phyloP scores from a whole-genome alignment of 140 eudicot species.

The Erigeron philadelphicus region DNA sequence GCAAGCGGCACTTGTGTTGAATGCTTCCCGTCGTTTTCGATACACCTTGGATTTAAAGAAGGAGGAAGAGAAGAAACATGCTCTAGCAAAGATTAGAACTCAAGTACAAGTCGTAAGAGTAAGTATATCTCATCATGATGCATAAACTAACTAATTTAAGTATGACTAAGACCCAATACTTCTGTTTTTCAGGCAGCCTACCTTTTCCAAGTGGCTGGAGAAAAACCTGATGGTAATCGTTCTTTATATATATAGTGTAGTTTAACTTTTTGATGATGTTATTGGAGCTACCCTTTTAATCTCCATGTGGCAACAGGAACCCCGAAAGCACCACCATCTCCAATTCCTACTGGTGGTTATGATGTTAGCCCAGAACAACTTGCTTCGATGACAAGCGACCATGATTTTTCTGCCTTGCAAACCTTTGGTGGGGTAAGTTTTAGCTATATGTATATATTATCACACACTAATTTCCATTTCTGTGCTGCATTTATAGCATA shows the following conservation, averaged over 20 bases:
- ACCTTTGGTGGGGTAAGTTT: slow-evolving; percentile 73
- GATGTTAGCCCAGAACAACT: slow-evolving; percentile 57
- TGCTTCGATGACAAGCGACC: slow-evolving; percentile 61
- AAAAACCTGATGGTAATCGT: slow-evolving; percentile 41
- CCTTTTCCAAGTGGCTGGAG: slow-evolving; percentile 65
- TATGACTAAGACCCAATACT: no score
- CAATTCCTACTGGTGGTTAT: slow-evolving; percentile 49
- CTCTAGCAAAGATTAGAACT: slow-evolving; percentile 59
- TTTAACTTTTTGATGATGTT: slow-evolving; percentile 12
- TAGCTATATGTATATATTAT: neutral
- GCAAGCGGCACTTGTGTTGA: slow-evolving; percentile 94
- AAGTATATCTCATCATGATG: slow-evolving; percentile 18
- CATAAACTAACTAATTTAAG: slow-evolving; percentile 8
- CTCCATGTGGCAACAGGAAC: slow-evolving; percentile 34
- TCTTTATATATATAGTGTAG: neutral
- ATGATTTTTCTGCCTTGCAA: slow-evolving; percentile 57
- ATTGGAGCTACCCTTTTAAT: neutral
- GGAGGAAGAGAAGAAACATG: slow-evolving; percentile 74
- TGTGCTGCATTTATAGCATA: no score
- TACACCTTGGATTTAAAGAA: slow-evolving; percentile 85
- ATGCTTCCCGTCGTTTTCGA: slow-evolving; percentile 92
- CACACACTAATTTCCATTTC: neutral
- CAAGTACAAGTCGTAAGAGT: slow-evolving; percentile 82
- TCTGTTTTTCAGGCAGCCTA: slow-evolving; percentile 59
- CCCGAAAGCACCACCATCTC: slow-evolving; percentile 38